Evolutionary conservation across 73 alveolate species (phyloP).

Genomic region (Tetrahymena elliotti): DNA sequence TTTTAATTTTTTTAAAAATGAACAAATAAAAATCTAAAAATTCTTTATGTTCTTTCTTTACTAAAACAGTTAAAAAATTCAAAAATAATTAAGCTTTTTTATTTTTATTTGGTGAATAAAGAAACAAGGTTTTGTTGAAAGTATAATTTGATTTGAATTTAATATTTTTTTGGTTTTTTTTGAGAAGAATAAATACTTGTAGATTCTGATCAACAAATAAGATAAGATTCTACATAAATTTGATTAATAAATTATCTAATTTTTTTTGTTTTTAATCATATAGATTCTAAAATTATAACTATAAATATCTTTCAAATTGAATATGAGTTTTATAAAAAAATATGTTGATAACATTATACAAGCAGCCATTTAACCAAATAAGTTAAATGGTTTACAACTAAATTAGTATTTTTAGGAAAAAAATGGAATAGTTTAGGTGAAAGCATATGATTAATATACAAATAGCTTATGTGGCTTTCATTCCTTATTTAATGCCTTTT

Average conservation of each 20-base stretch:
- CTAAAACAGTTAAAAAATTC: too few species aligned
- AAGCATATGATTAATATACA: not conserved
- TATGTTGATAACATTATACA: not conserved
- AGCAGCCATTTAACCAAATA: not conserved
- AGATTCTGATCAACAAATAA: not conserved
- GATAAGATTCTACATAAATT: not conserved
- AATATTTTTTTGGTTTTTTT: too few species aligned
- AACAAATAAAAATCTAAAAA: too few species aligned
- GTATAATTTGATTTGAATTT: too few species aligned
- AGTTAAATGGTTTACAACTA: not conserved
- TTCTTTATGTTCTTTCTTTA: too few species aligned
- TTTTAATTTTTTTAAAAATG: too few species aligned
- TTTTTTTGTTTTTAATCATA: too few species aligned
- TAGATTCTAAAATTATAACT: not conserved
- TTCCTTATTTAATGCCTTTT: not conserved
- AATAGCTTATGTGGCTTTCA: not conserved
- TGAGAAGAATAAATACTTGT: not conserved
- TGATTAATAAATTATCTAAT: not conserved
- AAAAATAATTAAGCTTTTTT: too few species aligned
- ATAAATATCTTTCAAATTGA: not conserved
- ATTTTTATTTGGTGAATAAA: too few species aligned
- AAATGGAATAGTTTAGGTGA: not conserved
- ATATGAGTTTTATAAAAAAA: too few species aligned
- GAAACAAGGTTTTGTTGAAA: too few species aligned
- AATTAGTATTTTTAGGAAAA: not conserved